A percentile compares a stretch with the other conserved stretches of the same genome.
Evolutionary conservation across 2,329 filamentous ascomycete genomes (phyloP).

Genomic region (Diaporthe vaccinii): DNA sequence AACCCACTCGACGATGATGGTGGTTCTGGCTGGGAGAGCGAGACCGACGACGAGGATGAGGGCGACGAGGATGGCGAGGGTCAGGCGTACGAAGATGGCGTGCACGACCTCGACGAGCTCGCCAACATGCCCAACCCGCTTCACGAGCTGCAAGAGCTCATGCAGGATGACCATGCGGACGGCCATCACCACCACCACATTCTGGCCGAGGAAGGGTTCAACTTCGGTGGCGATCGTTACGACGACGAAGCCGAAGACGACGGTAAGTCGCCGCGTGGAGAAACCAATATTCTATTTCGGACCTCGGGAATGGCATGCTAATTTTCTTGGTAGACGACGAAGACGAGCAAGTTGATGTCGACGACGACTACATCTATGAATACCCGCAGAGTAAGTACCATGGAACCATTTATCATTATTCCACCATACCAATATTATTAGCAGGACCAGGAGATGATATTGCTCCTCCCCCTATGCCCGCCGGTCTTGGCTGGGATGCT

Average conservation of each 20-base stretch:
- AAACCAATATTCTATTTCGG: background rate
- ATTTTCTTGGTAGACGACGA: conserved; percentile 71
- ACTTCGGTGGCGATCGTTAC: conserved; percentile 38
- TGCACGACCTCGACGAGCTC: conserved; percentile 68
- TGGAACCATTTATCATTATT: conserved; percentile 15
- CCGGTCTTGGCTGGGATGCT: conserved; percentile 70
- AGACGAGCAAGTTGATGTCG: conserved; percentile 77
- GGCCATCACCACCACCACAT: conserved; percentile 63
- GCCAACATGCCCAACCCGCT: conserved; percentile 44
- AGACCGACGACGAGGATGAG: conserved; percentile 68
- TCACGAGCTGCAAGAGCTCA: conserved; percentile 65
- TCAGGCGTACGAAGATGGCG: conserved; percentile 66
- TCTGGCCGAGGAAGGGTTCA: conserved; percentile 38
- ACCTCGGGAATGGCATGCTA: conserved; percentile 41
- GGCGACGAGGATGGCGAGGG: conserved; percentile 59
- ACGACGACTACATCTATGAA: conserved; percentile 75
- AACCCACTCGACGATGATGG: conserved; percentile 72
- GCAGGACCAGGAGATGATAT: conserved; percentile 55
- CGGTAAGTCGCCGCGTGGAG: conserved; percentile 57
- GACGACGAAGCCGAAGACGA: conserved; percentile 73
- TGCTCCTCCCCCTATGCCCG: conserved; percentile 58
- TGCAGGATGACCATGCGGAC: conserved; percentile 68
- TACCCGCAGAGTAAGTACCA: conserved; percentile 64
- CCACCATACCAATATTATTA: conserved; percentile 20
- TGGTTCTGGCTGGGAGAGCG: conserved; percentile 72